phyloP scores from a whole-genome alignment of 202 grass and related monocot genomes.

The Alloteropsis angusta region DNA sequence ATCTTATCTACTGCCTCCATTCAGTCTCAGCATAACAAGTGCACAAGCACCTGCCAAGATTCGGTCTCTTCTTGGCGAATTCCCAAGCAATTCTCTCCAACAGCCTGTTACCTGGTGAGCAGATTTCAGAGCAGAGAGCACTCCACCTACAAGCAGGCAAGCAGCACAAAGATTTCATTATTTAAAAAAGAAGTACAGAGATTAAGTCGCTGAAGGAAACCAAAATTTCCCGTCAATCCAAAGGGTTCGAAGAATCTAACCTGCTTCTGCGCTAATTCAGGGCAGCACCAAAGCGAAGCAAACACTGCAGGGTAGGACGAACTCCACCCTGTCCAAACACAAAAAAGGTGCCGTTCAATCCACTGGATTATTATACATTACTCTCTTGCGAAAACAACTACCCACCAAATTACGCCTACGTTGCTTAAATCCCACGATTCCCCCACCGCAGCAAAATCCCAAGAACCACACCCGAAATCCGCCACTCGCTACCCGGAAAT shows the following conservation, averaged over 20 bases:
- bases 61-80: background rate
- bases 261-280: conserved; percentile 20
- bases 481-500: background rate
- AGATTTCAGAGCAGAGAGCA: conserved; percentile 13
- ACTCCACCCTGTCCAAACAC: conserved; percentile 26
- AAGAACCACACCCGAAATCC: conserved; percentile 23
- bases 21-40: conserved; percentile 30
- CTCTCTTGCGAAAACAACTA: conserved; percentile 19
- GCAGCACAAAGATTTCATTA: background rate
- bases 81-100: background rate
- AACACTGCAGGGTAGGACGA: background rate
- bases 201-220: background rate
- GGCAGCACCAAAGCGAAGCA: background rate
- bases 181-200: background rate
- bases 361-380: conserved; percentile 18
- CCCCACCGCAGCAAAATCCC: conserved; percentile 14
- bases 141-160: conserved; percentile 21
- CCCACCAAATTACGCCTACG: conserved; percentile 16
- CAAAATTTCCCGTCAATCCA: conserved; percentile 4
- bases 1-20: conserved; percentile 65
- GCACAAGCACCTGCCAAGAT: background rate
- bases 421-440: conserved; percentile 17
- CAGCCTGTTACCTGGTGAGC: background rate
- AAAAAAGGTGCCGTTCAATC: conserved; percentile 19
- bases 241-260: conserved; percentile 33